Conservation (phyloP, 1,139 yeast genomes). For the Sugiyamaella pinicola region DNA sequence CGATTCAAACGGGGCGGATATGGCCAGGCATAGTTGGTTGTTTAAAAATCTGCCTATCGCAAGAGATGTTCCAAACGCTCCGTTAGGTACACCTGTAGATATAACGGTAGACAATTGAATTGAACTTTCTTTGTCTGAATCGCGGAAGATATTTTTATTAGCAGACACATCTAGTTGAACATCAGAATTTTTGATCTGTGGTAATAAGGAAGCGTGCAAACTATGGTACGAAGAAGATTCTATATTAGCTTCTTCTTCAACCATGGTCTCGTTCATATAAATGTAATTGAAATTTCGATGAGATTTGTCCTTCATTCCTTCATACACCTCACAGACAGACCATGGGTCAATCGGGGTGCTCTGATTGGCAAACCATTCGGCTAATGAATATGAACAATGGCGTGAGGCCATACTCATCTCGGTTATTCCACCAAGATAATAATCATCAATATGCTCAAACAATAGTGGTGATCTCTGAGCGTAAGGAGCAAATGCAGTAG, state of each 20-base stretch:
- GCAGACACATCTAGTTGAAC: conserved; percentile 3
- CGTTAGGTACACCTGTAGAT: conserved; percentile 33
- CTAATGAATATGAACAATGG: conserved; percentile 45
- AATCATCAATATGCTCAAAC: conserved; percentile 47
- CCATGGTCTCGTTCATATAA: conserved; percentile 4
- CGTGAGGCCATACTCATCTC: conserved; percentile 49
- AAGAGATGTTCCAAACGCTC: conserved; percentile 48
- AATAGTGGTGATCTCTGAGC: conserved; percentile 49
- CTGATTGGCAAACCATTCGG: conserved; percentile 47
- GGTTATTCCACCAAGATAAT: conserved; percentile 54
- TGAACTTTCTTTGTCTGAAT: neutral
- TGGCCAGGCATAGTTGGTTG: conserved; percentile 46
- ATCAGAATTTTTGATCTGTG: neutral
- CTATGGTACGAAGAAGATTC: neutral
- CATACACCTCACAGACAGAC: conserved; percentile 48
- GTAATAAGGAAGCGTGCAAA: neutral
- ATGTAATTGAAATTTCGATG: conserved; percentile 3
- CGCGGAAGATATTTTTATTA: neutral
- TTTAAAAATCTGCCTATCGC: conserved; percentile 47
- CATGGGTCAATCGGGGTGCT: conserved; percentile 43
- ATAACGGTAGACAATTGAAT: conserved; percentile 26
- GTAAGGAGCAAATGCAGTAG: conserved; percentile 39
- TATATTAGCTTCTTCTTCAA: conserved; percentile 1
- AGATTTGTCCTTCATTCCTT: conserved; percentile 30
- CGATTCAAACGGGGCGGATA: conserved; percentile 53